phyloP scores from a whole-genome alignment of 306 rosid genomes.

The Lathyrus sativus region DNA sequence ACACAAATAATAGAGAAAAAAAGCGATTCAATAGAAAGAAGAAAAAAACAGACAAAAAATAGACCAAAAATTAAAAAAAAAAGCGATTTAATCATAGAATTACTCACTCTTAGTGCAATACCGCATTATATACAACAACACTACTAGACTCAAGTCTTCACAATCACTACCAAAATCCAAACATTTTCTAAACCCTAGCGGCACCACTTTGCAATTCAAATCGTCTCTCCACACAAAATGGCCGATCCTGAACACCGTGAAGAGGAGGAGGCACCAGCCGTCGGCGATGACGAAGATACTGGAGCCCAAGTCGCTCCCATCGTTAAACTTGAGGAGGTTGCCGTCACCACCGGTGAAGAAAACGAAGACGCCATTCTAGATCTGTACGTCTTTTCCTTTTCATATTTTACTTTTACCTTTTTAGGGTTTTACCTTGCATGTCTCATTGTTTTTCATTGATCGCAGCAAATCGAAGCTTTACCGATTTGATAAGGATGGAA shows the following conservation, averaged over 20 bases:
- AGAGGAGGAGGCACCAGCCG: conserved; percentile 71
- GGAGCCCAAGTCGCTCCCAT: conserved; percentile 98
- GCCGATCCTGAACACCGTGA: conserved; percentile 82
- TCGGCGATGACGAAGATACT: conserved; percentile 93
- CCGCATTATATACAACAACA: not conserved
- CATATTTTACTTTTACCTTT: not conserved
- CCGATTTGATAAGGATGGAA: conserved; percentile 91
- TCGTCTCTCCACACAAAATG: conserved; percentile 45
- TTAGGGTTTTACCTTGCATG: not conserved
- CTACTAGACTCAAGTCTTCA: not conserved
- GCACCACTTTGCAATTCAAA: not conserved
- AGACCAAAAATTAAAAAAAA: no score
- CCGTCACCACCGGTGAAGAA: conserved; percentile 91
- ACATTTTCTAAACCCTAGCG: conserved; percentile 41
- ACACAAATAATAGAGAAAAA: no score
- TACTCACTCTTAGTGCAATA: not conserved
- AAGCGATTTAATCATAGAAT: no score
- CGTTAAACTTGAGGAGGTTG: conserved; percentile 85
- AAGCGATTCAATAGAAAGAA: no score
- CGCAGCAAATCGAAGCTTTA: conserved; percentile 87
- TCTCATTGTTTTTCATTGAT: conserved; percentile 16
- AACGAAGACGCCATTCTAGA: conserved; percentile 79
- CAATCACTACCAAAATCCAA: not conserved
- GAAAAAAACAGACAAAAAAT: no score
- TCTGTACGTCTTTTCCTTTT: conserved; percentile 51